Evolutionary conservation across 306 rosid genomes (phyloP).

Genomic region (Prinsepia uniflora): DNA sequence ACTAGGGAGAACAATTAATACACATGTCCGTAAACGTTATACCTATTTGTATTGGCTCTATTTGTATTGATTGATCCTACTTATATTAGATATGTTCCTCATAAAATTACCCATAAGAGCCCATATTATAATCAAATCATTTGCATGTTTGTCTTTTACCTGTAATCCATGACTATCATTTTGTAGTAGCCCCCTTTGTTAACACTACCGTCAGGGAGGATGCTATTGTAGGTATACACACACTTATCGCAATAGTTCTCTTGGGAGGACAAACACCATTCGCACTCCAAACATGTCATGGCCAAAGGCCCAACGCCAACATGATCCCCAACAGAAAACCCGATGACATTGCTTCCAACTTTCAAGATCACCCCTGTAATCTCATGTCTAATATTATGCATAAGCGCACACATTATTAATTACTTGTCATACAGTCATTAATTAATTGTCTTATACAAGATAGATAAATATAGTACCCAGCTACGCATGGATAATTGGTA

Average conservation of each 20-base stretch:
- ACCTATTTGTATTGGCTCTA: too few species aligned
- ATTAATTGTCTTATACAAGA: too few species aligned
- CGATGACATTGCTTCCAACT: conserved; percentile 58
- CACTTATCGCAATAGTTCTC: conserved; percentile 57
- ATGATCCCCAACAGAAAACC: conserved; percentile 55
- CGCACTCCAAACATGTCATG: conserved; percentile 60
- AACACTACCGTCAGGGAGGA: conserved; percentile 79
- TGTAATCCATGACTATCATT: conserved; percentile 56
- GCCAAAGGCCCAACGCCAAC: conserved; percentile 80
- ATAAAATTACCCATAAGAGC: too few species aligned
- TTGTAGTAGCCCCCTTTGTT: conserved; percentile 77
- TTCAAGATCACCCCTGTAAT: conserved; percentile 55
- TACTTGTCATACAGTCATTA: too few species aligned
- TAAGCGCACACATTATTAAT: too few species aligned
- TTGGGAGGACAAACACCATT: conserved; percentile 39
- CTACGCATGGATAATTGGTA: conserved; percentile 73
- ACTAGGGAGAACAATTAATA: too few species aligned
- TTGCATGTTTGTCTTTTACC: conserved; percentile 22
- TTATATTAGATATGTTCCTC: too few species aligned
- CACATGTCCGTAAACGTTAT: too few species aligned
- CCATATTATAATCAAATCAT: too few species aligned
- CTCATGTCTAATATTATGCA: conserved; percentile 45
- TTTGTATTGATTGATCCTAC: too few species aligned
- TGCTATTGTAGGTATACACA: conserved; percentile 51
- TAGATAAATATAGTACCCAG: conserved; percentile 53